Conservation (phyloP, 1,139 yeast genomes). For the Saccharomycopsis crataegensis region DNA sequence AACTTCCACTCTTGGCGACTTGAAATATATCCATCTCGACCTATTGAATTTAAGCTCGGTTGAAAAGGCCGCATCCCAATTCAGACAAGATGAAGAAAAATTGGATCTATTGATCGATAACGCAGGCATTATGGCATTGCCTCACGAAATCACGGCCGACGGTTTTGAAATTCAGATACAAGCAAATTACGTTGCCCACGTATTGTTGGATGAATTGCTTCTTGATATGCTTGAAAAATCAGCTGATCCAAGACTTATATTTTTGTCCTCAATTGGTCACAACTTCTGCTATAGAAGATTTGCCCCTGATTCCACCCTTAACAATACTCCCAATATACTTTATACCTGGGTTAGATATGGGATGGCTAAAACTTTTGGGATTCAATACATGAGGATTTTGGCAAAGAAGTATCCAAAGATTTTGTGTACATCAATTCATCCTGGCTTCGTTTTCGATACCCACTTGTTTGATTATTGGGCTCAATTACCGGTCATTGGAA, state of each 20-base stretch:
- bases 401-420: constrained; percentile 62
- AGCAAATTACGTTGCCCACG: constrained; percentile 73
- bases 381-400: constrained; percentile 63
- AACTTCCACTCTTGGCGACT: constrained; percentile 39
- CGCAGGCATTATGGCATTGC: constrained; percentile 79
- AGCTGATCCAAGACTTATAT: constrained; percentile 51
- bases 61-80: constrained; percentile 43
- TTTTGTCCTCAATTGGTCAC: constrained; percentile 68
- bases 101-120: constrained; percentile 65
- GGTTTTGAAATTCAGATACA: constrained; percentile 77
- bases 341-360: constrained; percentile 80
- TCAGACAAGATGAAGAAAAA: constrained; percentile 41
- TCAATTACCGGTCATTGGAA: constrained; percentile 67
- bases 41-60: constrained; percentile 53
- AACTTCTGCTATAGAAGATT: constrained; percentile 46
- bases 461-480: constrained; percentile 71
- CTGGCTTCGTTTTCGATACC: constrained; percentile 80
- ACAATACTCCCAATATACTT: constrained; percentile 53
- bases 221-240: constrained; percentile 45
- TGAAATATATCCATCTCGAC: constrained; percentile 56
- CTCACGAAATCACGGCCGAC: constrained; percentile 56
- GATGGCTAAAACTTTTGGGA: constrained; percentile 71
- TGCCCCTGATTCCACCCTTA: constrained; percentile 43
- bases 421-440: constrained; percentile 64
- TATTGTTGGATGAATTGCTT: constrained; percentile 56